These are phyloP conservation scores for Platanthera zijinensis DNA, from an alignment of 106 monocot genomes.

Conservation along the genomic window DNA sequence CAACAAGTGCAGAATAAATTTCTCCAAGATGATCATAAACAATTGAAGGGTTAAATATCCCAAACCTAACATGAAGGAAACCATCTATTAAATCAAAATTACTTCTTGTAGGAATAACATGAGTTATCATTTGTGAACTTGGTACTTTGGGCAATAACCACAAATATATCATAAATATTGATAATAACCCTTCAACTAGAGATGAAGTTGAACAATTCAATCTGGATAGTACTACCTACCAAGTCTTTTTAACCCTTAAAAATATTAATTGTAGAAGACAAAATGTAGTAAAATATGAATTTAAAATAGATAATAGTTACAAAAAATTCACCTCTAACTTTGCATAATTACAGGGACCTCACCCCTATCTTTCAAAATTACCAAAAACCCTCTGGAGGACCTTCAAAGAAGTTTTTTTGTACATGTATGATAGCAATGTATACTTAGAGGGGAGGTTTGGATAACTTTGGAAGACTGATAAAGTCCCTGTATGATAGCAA, in stretches of 20 bases:
- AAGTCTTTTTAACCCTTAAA: not conserved
- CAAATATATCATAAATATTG: not conserved
- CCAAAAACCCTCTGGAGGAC: too few relatives aligned
- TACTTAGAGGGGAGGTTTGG: too few relatives aligned
- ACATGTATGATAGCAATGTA: too few relatives aligned
- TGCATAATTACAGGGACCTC: too few relatives aligned
- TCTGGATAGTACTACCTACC: not conserved
- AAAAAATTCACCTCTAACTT: too few relatives aligned
- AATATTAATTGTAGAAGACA: not conserved
- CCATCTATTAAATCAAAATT: not conserved
- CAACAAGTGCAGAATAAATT: constrained; percentile 76
- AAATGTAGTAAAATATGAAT: not conserved
- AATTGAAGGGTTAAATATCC: constrained; percentile 74
- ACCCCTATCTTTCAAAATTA: too few relatives aligned
- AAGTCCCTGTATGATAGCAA: too few relatives aligned
- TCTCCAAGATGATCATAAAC: constrained; percentile 97
- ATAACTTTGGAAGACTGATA: too few relatives aligned
- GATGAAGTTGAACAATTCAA: not conserved
- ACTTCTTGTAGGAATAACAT: not conserved
- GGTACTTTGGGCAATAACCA: not conserved
- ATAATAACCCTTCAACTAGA: not conserved
- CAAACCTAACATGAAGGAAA: constrained; percentile 46
- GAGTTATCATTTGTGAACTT: not conserved
- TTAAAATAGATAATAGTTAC: not conserved
- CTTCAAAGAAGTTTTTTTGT: too few relatives aligned